A percentile compares a stretch with the other conserved stretches of the same genome.
phyloP scores from a whole-genome alignment of 108 stramenopile genomes.

The Fragilaria radians region DNA sequence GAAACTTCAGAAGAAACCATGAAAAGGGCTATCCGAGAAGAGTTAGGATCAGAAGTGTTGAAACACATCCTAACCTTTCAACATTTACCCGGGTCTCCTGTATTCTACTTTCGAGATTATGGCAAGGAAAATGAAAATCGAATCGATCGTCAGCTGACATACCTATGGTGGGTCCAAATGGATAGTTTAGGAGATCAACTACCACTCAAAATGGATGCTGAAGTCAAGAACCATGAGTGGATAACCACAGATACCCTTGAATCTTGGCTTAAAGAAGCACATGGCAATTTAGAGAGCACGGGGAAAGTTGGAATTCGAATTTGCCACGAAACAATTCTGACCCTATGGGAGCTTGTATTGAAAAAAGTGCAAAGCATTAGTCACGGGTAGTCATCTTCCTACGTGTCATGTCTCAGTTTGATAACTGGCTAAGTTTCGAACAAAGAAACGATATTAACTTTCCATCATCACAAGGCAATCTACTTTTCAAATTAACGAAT shows the following conservation, averaged over 20 bases:
- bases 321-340: neutral
- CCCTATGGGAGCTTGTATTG: neutral
- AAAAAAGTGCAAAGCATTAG: neutral
- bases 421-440: too few relatives aligned
- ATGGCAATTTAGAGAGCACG: neutral
- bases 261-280: neutral
- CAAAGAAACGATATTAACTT: too few relatives aligned
- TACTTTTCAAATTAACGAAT: too few relatives aligned
- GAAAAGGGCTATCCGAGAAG: conserved; percentile 10
- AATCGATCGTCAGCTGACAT: neutral
- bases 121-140: neutral
- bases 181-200: neutral
- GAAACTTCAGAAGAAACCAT: conserved; percentile 2
- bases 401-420: too few relatives aligned
- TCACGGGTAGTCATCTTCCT: too few relatives aligned
- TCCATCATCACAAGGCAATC: too few relatives aligned
- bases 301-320: neutral
- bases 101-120: neutral
- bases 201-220: neutral
- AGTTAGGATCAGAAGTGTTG: conserved; percentile 3
- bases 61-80: neutral
- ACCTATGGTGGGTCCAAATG: neutral
- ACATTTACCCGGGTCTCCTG: neutral
- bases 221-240: neutral
- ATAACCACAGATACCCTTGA: neutral